Evolutionary conservation across 148 eudicot genomes (phyloP).

Genomic region (Rhododendron mucronatum): DNA sequence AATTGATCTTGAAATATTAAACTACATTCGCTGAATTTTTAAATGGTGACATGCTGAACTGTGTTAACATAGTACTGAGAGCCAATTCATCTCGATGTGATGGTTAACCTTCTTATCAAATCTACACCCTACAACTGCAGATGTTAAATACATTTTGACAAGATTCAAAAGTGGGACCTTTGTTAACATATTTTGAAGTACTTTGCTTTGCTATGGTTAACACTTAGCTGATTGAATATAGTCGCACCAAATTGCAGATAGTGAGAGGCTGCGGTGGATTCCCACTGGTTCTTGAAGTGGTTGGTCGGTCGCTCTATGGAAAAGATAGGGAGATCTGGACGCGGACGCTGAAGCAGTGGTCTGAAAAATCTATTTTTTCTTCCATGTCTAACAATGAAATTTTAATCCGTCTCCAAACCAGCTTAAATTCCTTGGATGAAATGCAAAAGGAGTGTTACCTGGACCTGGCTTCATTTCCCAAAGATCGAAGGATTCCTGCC

Average conservation of each 20-base stretch:
- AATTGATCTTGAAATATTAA: background rate
- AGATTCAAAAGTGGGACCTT: background rate
- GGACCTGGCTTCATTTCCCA: conserved; percentile 26
- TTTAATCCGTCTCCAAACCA: conserved; percentile 14
- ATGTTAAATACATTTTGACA: background rate
- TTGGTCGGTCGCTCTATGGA: conserved; percentile 20
- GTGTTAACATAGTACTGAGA: background rate
- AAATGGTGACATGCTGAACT: background rate
- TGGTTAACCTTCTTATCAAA: background rate
- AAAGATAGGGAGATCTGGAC: conserved; percentile 16
- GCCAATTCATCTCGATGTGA: background rate
- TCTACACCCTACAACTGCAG: background rate
- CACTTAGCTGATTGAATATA: background rate
- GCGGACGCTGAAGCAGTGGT: conserved; percentile 5
- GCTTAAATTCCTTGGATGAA: conserved; percentile 16
- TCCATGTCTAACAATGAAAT: background rate
- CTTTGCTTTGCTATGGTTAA: background rate
- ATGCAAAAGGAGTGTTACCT: conserved; percentile 16
- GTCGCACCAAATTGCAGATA: conserved; percentile 8
- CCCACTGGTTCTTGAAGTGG: conserved; percentile 27
- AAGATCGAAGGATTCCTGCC: conserved; percentile 21
- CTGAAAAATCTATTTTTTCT: conserved; percentile 11
- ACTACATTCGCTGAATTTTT: background rate
- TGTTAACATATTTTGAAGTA: background rate
- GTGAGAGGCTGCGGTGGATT: conserved; percentile 22